These are phyloP conservation scores for Arachis monticola DNA, from an alignment of 331 rosid genomes.

Conservation along the genomic window DNA sequence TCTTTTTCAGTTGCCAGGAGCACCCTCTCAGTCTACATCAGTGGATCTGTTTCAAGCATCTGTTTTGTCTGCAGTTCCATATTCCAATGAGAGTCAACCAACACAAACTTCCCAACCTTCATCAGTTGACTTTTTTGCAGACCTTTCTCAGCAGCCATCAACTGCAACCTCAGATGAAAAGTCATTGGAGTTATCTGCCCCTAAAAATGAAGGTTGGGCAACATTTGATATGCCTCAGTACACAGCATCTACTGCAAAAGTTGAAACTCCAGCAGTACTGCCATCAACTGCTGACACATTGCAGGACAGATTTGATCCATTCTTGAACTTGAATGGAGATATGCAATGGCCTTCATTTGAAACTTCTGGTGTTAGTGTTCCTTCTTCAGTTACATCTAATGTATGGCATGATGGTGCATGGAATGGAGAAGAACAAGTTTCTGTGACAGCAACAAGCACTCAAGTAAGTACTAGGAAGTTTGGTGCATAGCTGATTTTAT, in stretches of 20 bases:
- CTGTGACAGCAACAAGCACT: slow-evolving; percentile 39
- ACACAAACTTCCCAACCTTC: slow-evolving; percentile 42
- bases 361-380: slow-evolving; percentile 36
- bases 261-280: slow-evolving; percentile 40
- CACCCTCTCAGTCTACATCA: slow-evolving; percentile 44
- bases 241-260: slow-evolving; percentile 39
- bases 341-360: slow-evolving; percentile 55
- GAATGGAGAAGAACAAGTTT: slow-evolving; percentile 47
- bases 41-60: slow-evolving; percentile 57
- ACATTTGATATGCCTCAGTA: slow-evolving; percentile 67
- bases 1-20: slow-evolving; percentile 59
- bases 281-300: slow-evolving; percentile 45
- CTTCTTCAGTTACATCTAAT: slow-evolving; percentile 42
- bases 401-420: slow-evolving; percentile 51
- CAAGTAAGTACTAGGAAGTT: slow-evolving; percentile 49
- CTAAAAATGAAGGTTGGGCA: slow-evolving; percentile 82
- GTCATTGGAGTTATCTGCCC: slow-evolving; percentile 48
- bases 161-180: slow-evolving; percentile 45
- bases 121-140: slow-evolving; percentile 54
- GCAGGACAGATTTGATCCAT: slow-evolving; percentile 53
- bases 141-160: slow-evolving; percentile 51
- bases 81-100: slow-evolving; percentile 42
- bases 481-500: slow-evolving; percentile 14
- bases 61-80: slow-evolving; percentile 38
- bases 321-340: slow-evolving; percentile 48